Base-by-base conservation (phyloP, 495 filamentous ascomycete species). In the Penicillium daleae region DNA sequence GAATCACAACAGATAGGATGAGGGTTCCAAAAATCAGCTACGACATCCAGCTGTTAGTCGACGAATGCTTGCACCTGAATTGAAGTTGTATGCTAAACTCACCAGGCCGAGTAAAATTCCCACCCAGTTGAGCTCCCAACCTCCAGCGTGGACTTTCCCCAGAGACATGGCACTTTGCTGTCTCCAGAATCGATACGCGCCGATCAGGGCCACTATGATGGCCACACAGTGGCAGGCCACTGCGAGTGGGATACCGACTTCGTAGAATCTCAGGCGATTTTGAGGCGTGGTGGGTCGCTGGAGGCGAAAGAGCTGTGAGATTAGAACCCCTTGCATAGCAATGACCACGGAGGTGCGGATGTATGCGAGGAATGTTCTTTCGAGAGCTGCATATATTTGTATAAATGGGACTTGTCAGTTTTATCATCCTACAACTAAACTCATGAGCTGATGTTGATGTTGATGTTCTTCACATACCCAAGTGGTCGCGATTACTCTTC, bases 311-410 rank as follows among this genome's bases (percentile, higher is more conserved):
- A 92, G 83, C 68, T 93, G 90, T 0, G 90, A 85, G 39, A 89
- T 79, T 26, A 87, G 66, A 6, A 88, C 84, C 46, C 87, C 85
- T 55, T 87, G 78, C 74, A 93, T 88, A 6, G 90, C 83, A 24
- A 94, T 76, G 7, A 85, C 78, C 26, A 90, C 72, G 0, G 89
- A 90, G 8, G 90, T 92, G 54, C 90, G 87, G 44, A 92, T 80
- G 74, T 93, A 93, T 53, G 82, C 86, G 48, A 94, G 86, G 71
- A 90, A 94, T 35, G 90, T 95, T 60, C 90, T 80, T 74, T 95
- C 90, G 27, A 92, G 81, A 31, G 91, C 92, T 56, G 54, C 10
- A 56, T 42, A 40, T 7, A 29, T n/a, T 19, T 12, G 13, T 17
- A 42, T 93, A 70, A 50, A 57, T 33, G 0, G 33, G 15, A 4